Evolutionary conservation across 2,329 filamentous ascomycete genomes (phyloP), one percentile per base, ranked within the genome.

Genomic region (Raffaelea albimanens): DNA sequence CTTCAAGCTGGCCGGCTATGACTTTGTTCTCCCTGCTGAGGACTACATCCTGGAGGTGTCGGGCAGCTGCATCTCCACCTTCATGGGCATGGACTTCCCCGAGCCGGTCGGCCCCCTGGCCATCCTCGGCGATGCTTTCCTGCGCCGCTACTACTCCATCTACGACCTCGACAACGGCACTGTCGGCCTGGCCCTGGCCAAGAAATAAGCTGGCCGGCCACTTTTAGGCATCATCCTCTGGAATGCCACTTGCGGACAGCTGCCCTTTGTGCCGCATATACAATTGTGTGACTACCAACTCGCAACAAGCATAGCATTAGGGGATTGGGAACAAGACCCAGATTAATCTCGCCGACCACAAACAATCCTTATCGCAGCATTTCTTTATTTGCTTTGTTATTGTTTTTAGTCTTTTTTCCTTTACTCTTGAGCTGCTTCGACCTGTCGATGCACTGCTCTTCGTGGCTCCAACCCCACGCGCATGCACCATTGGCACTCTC

Each of bases 41-140:
- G 93, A 98, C 72, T 98, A 98, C 74, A 90, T 96, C 58, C 82
- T 98, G 38, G 90, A 98, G 70, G 81, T 96, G 40, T 86, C 90
- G 63, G 93, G 91, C 58, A 91, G 84, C 65, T 98, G 93, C 70
- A 95, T 98, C 68, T 96, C 89, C 53, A 86, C 88, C 58, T 95
- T 98, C 73, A 94, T 95, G 82, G 90, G 89, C 59, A 95, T 97
- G 83, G 93, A 90, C 66, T 82, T 88, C 71, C 85, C 89, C 49
- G 85, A 83, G 62, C 89, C 89, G 36, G 83, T 85, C 50, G 91
- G 93, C 42, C 93, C 93, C 57, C 80, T 98, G 55, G 90, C 88
- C 53, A 98, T 98, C 55, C 82, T 98, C 22, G 93, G 93, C 61
- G 89, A 95, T 66, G 86, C 82, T 43, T 86, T 85, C 76, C 73